Conservation (phyloP, 106 monocot genomes). For the Dioscorea zingiberensis region DNA sequence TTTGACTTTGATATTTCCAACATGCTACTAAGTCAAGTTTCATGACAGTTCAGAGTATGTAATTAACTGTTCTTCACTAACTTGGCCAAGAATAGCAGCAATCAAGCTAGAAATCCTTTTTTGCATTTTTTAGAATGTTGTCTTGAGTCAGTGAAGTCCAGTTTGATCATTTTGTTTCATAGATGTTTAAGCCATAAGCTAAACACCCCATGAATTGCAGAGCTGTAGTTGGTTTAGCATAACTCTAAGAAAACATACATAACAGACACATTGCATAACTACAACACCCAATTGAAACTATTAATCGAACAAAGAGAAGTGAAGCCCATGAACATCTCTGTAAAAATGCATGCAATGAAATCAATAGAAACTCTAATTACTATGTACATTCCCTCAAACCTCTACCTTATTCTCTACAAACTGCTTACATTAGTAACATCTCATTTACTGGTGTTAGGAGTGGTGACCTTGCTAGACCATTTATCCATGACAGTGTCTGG, state of each 20-base stretch:
- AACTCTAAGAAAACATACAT: background rate
- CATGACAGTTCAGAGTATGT: too few relatives aligned
- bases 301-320: background rate
- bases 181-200: background rate
- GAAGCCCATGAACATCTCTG: background rate
- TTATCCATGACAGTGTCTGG: conserved; percentile 15
- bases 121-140: too few relatives aligned
- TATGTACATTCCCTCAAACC: background rate
- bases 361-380: background rate
- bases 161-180: too few relatives aligned
- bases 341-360: background rate
- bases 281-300: background rate
- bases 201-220: background rate
- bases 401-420: background rate
- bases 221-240: background rate
- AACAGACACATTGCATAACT: background rate
- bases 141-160: background rate
- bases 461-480: conserved; percentile 14
- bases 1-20: background rate
- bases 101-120: too few relatives aligned
- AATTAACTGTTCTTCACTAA: too few relatives aligned
- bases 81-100: too few relatives aligned
- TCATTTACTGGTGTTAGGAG: conserved; percentile 14
- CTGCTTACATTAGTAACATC: background rate
- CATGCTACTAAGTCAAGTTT: too few relatives aligned